Base-by-base conservation (phyloP, 345 rosid species). In the Boechera stricta region DNA sequence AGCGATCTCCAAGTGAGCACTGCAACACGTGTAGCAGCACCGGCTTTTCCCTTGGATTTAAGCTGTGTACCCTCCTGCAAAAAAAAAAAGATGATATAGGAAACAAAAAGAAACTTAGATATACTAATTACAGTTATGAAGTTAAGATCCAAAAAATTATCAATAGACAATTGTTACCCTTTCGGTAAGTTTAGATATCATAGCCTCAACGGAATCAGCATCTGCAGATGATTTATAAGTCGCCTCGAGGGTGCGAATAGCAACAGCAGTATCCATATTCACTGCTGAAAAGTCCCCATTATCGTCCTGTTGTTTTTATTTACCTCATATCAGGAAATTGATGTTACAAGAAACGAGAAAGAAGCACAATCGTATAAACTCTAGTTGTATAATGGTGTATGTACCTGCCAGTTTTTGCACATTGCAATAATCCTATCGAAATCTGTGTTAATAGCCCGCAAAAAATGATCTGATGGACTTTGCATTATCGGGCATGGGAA, bases 401-500 rank as follows among this genome's bases (percentile, higher is more conserved):
- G 6, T 87, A 94, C 98, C 98, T 92, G 98, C 95, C 95, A 96
- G 74, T 85, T 92, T 84, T 96, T 96, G 89, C 99, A 93, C 98
- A 93, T 93, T 29, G 92, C 97, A 79, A 96, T 96, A 67, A 96
- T 93, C 85, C 98, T 87, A 85, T 96, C 99, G 39, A 96, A 96
- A 76, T 96, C 99, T 2, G 98, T 93, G 87, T 96, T 96, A 79
- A 96, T 91, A 13, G 98, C 98, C 44, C 99, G 94, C 75, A 96
- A 83, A 67, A 96, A 93, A 82, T 96, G 99, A 87, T 96, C 99
- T 0, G 99, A 92, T 67, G 99, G 99, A 80, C 99, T 96, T 93
- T 96, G 99, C 99, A 96, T 96, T 64, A 96, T 96, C 5, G 99
- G 99, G 81, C 99, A 96, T 64, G 99, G 99, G 79, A 96, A 96